Evolutionary conservation across 1,284 basidiomycete genomes (phyloP).

Genomic region (Heterobasidion parviporum): DNA sequence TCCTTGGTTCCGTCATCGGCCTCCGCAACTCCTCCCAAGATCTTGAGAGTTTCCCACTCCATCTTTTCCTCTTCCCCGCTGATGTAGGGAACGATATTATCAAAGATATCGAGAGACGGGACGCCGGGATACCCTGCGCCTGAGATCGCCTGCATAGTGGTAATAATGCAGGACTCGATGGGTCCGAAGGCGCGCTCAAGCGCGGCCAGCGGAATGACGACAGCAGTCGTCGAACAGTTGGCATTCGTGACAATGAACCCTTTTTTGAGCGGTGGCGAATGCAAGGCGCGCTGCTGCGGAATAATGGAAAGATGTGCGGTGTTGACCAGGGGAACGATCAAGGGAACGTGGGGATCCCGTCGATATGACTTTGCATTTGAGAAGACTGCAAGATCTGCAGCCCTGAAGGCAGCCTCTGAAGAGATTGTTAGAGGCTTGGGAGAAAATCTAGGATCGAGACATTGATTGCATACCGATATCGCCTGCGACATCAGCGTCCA

Average conservation of each 20-base stretch:
- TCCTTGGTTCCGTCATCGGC: conserved; percentile 43
- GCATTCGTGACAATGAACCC: conserved; percentile 99
- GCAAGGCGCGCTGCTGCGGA: conserved; percentile 69
- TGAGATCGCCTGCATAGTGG: conserved; percentile 97
- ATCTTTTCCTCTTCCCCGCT: conserved; percentile 98
- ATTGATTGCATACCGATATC: conserved; percentile 70
- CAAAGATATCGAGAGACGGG: conserved; percentile 84
- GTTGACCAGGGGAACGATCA: conserved; percentile 97
- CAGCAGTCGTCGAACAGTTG: conserved; percentile 95
- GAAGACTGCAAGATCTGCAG: conserved; percentile 88
- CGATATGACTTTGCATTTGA: conserved; percentile 98
- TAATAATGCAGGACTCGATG: conserved; percentile 84
- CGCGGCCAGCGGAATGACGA: conserved; percentile 88
- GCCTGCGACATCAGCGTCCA: conserved; percentile 92
- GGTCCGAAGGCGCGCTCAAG: conserved; percentile 92
- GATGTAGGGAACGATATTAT: conserved; percentile 96
- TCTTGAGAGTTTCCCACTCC: conserved; percentile 97
- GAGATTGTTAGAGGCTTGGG: conserved; percentile 5
- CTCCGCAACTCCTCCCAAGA: conserved; percentile 75
- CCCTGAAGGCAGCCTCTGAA: conserved; percentile 80
- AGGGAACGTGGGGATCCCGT: conserved; percentile 89
- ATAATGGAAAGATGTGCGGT: conserved; percentile 82
- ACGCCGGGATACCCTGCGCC: conserved; percentile 97
- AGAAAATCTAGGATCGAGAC: conserved; percentile 1
- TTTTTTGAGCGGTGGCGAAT: conserved; percentile 65